Conservation (phyloP, 2,329 filamentous ascomycete genomes). For the Ophiostoma ulmi region DNA sequence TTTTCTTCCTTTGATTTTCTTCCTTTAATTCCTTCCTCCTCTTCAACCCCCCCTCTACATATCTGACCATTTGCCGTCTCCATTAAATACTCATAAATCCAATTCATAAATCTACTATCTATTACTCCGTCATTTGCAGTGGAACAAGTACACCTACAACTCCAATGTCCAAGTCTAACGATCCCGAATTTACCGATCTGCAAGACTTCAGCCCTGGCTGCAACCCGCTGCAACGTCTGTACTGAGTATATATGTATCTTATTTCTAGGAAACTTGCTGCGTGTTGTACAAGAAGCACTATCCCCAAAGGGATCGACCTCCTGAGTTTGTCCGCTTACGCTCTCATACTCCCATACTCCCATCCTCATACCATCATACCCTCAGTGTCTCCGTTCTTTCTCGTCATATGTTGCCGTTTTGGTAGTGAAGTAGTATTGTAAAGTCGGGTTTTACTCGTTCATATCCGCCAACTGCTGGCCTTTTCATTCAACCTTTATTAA, state of each 20-base stretch:
- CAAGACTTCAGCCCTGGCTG: conserved; percentile 20
- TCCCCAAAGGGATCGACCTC: neutral
- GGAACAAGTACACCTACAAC: neutral
- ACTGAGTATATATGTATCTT: neutral
- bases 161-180: too few relatives aligned
- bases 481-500: neutral
- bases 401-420: conserved; percentile 11
- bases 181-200: conserved; percentile 14
- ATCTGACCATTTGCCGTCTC: conserved; percentile 1
- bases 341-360: too few relatives aligned
- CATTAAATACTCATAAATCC: neutral
- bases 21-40: neutral
- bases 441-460: neutral
- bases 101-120: neutral
- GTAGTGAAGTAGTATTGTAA: neutral
- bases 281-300: neutral
- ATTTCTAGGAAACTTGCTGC: neutral
- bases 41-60: neutral
- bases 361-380: neutral
- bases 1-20: neutral
- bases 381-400: conserved; percentile 13
- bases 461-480: conserved; percentile 7
- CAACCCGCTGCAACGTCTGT: neutral
- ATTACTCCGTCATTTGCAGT: neutral
- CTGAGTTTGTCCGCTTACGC: neutral